Evolutionary conservation across 257 asterid species (phyloP), one percentile per base, ranked within the genome.

Genomic region (Plantago major): DNA sequence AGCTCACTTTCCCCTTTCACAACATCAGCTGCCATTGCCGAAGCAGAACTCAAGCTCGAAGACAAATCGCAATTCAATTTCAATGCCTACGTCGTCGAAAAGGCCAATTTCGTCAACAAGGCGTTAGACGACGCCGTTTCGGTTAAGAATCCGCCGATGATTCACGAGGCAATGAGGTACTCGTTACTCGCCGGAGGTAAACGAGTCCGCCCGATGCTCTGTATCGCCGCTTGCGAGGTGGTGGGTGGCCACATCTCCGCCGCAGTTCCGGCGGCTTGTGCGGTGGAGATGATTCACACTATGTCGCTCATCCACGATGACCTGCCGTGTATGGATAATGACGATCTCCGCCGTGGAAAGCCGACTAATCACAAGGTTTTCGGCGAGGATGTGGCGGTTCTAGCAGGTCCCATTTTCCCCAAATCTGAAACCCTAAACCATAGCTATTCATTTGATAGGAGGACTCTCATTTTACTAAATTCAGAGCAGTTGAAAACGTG

Each of bases 281-380:
- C 81, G 58, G 78, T 76, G 69, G 81, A 76, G 75, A 76, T 76
- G 81, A 76, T 76, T 43, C 78, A 76, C 73, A 76, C 81, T 8
- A 72, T 76, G 81, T 76, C 81, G 1, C 71, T 76, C 1, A 76
- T 76, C 15, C 78, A 76, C 52, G 81, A 72, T 26, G 81, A 76
- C 46, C 15, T 76, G 47, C 81, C 81, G 10, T 72, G 81, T 72
- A 76, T 76, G 81, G 81, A 76, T 45, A 73, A 76, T 10, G 81
- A 76, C 48, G 81, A 76, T 18, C 70, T 76, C 51, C 73, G 78
- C 19, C 75, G 78, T 3, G 81, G 81, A 10, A 76, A 76, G 66
- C 81, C 81, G 58, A 76, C 81, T 11, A 76, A 72, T 42, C 81
- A 76, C 58, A 73, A 72, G 16, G 78, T 76, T 16, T 76, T 64